phyloP scores from a whole-genome alignment of 441 rosid genomes.

The Euphorbia celastroides region DNA sequence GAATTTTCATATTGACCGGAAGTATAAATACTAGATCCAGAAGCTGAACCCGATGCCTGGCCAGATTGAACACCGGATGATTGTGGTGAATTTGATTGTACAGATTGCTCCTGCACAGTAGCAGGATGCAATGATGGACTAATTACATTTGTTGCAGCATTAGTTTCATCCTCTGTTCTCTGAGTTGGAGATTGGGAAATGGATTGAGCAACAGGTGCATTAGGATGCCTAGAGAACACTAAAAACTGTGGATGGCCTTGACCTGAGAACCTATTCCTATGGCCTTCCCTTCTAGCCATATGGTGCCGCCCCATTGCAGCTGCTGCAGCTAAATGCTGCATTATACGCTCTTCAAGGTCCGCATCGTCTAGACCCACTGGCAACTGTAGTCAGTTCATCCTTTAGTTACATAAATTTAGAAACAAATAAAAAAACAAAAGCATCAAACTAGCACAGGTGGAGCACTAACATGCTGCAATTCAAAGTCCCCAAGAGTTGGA shows the following conservation, averaged over 20 bases:
- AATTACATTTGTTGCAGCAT: conserved; percentile 27
- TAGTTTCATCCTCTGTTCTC: conserved; percentile 48
- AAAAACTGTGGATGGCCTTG: conserved; percentile 74
- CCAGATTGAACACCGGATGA: conserved; percentile 32
- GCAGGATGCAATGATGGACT: conserved; percentile 38
- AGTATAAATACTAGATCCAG: conserved; percentile 38
- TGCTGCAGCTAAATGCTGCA: conserved; percentile 92
- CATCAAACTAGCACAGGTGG: conserved; percentile 13
- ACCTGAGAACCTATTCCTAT: conserved; percentile 61
- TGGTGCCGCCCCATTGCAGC: conserved; percentile 92
- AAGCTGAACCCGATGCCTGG: conserved; percentile 39
- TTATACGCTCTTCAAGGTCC: conserved; percentile 90
- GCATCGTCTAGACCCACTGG: conserved; percentile 75
- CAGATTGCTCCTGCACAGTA: conserved; percentile 39
- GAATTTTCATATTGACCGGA: conserved; percentile 29
- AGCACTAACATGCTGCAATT: conserved; percentile 73
- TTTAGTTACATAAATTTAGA: conserved; percentile 3
- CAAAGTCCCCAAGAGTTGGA: conserved; percentile 92
- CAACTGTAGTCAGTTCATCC: conserved; percentile 41
- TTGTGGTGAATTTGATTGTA: conserved; percentile 23
- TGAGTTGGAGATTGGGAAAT: conserved; percentile 50
- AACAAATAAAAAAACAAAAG: conserved; percentile 14
- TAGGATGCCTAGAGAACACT: conserved; percentile 58
- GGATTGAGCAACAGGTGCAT: conserved; percentile 38
- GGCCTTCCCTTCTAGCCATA: conserved; percentile 73